phyloP scores from a whole-genome alignment of 1,139 yeast genomes.

The Candida frijolesensis region DNA sequence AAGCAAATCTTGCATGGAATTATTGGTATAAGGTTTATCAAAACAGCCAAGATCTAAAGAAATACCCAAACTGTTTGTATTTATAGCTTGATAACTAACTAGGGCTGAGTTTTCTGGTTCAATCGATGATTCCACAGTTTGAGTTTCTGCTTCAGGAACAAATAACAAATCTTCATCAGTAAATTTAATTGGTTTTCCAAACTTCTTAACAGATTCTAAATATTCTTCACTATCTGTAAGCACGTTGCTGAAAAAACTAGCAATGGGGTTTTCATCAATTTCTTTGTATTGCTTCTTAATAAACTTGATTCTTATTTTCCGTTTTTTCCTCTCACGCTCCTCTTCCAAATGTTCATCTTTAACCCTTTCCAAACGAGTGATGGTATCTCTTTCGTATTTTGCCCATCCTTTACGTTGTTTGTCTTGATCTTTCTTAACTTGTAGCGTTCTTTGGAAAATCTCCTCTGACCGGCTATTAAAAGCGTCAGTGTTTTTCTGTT shows the following conservation, averaged over 20 bases:
- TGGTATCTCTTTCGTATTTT: conserved; percentile 3
- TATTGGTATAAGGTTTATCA: not conserved
- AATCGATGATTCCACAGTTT: not conserved
- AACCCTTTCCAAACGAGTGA: conserved; percentile 5
- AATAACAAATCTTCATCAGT: conserved; percentile 5
- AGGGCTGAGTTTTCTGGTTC: not conserved
- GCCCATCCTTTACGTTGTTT: not conserved
- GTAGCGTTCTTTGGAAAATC: not conserved
- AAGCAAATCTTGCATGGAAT: not conserved
- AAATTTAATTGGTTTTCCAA: conserved; percentile 21
- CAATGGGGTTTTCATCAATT: conserved; percentile 20
- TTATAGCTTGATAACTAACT: not conserved
- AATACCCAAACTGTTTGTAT: conserved; percentile 3
- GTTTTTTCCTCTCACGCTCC: conserved; percentile 5
- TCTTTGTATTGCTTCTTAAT: conserved; percentile 16
- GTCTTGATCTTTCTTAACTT: not conserved
- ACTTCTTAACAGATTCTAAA: conserved; percentile 16
- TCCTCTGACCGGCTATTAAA: not conserved
- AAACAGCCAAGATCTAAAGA: conserved; percentile 1
- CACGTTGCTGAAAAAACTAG: conserved; percentile 19
- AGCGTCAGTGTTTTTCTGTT: not conserved
- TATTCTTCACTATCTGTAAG: conserved; percentile 18
- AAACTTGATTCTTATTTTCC: conserved; percentile 8
- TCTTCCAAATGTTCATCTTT: conserved; percentile 5
- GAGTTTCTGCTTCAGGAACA: not conserved